phyloP scores from a whole-genome alignment of 2,329 filamentous ascomycete genomes.

The Fusarium annulatum region DNA sequence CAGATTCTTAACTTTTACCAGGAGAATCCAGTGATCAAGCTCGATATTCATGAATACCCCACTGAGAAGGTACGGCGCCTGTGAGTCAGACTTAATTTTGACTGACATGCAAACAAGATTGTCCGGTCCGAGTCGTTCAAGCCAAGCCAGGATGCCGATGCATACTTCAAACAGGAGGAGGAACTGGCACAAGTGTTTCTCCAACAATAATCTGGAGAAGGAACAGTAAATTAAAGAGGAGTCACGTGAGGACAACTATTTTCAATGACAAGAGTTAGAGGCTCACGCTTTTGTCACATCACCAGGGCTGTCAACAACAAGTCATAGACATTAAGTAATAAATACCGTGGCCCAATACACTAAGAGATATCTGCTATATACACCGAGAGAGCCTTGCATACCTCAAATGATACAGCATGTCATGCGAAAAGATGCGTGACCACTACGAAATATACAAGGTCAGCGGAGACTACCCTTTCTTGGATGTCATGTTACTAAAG shows the following conservation, averaged over 20 bases:
- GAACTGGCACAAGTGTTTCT: too few relatives aligned
- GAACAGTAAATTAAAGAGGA: too few relatives aligned
- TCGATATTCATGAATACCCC: not conserved
- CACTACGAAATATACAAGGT: too few relatives aligned
- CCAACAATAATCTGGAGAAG: too few relatives aligned
- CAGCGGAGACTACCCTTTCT: not conserved
- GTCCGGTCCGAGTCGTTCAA: too few relatives aligned
- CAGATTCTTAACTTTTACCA: not conserved
- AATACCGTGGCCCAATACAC: fast-evolving
- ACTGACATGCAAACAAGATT: too few relatives aligned
- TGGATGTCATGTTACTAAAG: fast-evolving
- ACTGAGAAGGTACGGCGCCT: too few relatives aligned
- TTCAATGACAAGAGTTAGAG: fast-evolving
- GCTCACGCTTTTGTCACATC: fast-evolving
- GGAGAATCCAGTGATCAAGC: not conserved
- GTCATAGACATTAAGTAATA: not conserved
- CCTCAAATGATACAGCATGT: fast-evolving
- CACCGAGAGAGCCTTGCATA: not conserved
- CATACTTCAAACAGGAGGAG: too few relatives aligned
- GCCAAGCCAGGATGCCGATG: too few relatives aligned
- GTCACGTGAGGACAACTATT: fast-evolving
- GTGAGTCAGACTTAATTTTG: too few relatives aligned
- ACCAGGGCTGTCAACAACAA: too few relatives aligned
- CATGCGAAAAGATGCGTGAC: fast-evolving
- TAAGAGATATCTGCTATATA: too few relatives aligned